Base-by-base conservation (phyloP, 257 asterid genomes). In the Asclepias syriaca region DNA sequence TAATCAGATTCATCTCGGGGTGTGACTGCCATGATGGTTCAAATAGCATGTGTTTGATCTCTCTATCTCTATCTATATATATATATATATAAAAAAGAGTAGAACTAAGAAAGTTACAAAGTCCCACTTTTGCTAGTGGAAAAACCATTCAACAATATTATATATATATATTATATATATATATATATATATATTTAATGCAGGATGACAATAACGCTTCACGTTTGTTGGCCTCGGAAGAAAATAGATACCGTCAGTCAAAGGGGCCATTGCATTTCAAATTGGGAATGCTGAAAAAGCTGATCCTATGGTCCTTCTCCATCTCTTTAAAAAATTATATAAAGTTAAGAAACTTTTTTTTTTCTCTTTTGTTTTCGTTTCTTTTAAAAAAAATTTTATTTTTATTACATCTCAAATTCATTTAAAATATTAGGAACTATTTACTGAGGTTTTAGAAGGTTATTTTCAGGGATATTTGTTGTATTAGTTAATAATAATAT, bases 1-100 rank as follows among this genome's bases (percentile, higher is more conserved):
- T 81, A 78, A 72, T 84, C 87, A 60, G 85, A 81, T 69, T 84
- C 84, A 19, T 84, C 84, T 61, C 68, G 83, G 71, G 78, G 75
- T 22, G 68, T 76, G 74, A 77, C 74, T 14, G 85, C 73, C 87
- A 83, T 83, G 74, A 78, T 80, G 70, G 80, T 65, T 21, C 39
- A 27, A 53, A 69, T 61, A 74, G 77, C 81, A 81, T 78, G 81
- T 67, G 75, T 75, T 37, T 55, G 66, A 43, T 43, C 11, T 43
- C 34, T 4, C 39, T 10, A 56, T 74, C 22, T 29, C 8, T 34
- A 34, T 4, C 75, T 68, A 58, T 49, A 46, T 37, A 59, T 22
- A 39, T 53, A n/a, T 73, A 60, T 50, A 34, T 49, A 22, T 37
- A 65, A 65, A 55, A 55, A 46, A 37, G 37, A 29, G 72, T 39